Base-by-base conservation (phyloP, 495 filamentous ascomycete genomes). In the Podospora tetraspora region DNA sequence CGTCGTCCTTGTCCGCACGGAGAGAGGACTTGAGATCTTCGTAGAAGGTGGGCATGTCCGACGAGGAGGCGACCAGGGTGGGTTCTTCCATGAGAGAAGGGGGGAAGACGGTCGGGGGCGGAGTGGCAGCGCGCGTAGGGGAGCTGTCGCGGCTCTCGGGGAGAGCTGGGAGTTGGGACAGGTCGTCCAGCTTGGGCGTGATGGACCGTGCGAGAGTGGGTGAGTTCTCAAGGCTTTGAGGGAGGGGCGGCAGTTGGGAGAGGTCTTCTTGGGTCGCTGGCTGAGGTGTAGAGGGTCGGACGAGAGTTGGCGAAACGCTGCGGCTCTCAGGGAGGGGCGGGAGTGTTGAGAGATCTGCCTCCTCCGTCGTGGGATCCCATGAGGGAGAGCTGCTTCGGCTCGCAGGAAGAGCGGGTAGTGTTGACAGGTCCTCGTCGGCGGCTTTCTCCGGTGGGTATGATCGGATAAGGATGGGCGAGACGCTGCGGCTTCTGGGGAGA, bases 401-500 rank as follows among this genome's bases (percentile, higher is more conserved):
- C n/a, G 37, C 61, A 0, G 67, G 67, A 3, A 65, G 32, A 16
- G 67, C 52, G 0, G 62, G 67, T 0, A 64, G 66, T 3, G 52
- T 12, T 1, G 66, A 64, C 2, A 68, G 52, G 57, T 66, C 64
- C 25, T 65, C 52, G 12, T 27, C n/a, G 10, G 23, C 21, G 21
- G 32, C 13, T 21, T 25, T 58, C 52, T 60, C 23, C 23, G 32
- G 0, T 30, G 24, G n/a, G 27, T 34, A 4, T 12, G 32, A 34
- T 34, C 32, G 32, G 3, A 34, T 34, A 11, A 34, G 63, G 12
- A 23, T 24, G 21, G 68, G 66, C 58, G 72, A 73, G 16, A 32
- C 57, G 9, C 52, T 57, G n/a, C 66, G 63, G 16, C 66, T 74
- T 19, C 69, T 70, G 0, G 67, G 70, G 10, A 72, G 65, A 19